Base-by-base conservation (phyloP, 2,329 filamentous ascomycete species). In the Scopulariopsis brevicaulis region DNA sequence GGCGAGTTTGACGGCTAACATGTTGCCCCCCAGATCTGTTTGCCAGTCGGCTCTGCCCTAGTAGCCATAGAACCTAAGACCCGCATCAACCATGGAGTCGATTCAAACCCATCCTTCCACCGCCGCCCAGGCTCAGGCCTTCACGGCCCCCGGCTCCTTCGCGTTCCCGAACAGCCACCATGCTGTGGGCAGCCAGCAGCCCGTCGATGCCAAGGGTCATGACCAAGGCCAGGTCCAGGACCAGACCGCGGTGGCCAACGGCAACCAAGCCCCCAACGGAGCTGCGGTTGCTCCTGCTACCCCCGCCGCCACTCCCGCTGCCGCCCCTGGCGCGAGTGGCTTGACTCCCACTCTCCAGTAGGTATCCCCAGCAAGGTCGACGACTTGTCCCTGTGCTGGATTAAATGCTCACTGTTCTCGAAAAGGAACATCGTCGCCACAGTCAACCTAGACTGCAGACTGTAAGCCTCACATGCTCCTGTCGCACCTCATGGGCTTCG, bases 341-440 rank as follows among this genome's bases (percentile, higher is more conserved):
- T 88, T 96, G 71, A 62, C 92, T 69, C 91, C 91, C 66, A 95
- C 90, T 66, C 81, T 96, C 82, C 90, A 96, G 91, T 96, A 90
- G 90, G 91, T 94, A 87, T 46, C 18, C 15, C 46, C 46, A 22
- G 11, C 5, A 20, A 22, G 46, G n/a, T 6, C 24, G n/a, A 12
- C 20, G 20, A 4, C 85, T 69, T 66, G 62, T 64, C 69, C 66
- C 67, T 61, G 62, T 62, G 61, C 62, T 58, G 61, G 70, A 84
- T 78, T 70, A n/a, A n/a, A 72, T 65, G 66, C 68, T 67, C 68
- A 58, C 58, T 20, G 22, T 59, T 43, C 20, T 10, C 64, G 62
- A 69, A 61, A 90, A 95, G 90, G 86, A 96, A 97, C 79, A 96
- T 97, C 77, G 93, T 97, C 74, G 93, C 94, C 65, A 99, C 94